Percentiles rank a stretch among this genome's conserved stretches.
Conservation (phyloP, 495 filamentous ascomycete species). For the Penicillium riverlandense region DNA sequence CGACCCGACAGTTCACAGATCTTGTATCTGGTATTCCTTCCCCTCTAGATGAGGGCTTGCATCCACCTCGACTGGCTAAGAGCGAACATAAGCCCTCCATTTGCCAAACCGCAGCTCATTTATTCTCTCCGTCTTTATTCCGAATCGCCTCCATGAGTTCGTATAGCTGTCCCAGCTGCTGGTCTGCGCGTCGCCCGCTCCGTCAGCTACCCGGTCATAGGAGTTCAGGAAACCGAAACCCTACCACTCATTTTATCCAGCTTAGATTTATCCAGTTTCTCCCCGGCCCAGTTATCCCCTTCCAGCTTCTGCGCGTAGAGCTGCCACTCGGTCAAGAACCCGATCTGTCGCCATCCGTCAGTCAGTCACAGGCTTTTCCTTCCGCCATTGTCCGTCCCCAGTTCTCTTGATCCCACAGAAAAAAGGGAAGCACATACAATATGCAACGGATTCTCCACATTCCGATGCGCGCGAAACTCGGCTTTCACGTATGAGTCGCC, state of each 20-base stretch:
- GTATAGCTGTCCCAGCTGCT: constrained; percentile 89
- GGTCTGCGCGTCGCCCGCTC: constrained; percentile 46
- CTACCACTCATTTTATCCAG: constrained; percentile 92
- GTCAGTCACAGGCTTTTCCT: constrained; percentile 6
- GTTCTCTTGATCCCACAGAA: not conserved
- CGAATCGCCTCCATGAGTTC: constrained; percentile 86
- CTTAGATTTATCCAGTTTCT: constrained; percentile 68
- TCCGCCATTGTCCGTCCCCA: not conserved
- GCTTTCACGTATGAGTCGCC: constrained; percentile 88
- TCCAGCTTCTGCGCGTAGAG: constrained; percentile 86
- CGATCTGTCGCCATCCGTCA: constrained; percentile 53
- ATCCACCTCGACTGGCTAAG: not conserved
- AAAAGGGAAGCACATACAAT: constrained; percentile 51
- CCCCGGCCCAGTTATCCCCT: constrained; percentile 72
- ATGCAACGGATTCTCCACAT: constrained; percentile 85
- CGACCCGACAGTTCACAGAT: not conserved
- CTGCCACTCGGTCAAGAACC: constrained; percentile 96
- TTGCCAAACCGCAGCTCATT: constrained; percentile 1
- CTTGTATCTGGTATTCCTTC: not conserved
- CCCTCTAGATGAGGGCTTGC: not conserved
- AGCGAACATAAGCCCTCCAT: too few relatives aligned
- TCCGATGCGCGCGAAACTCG: constrained; percentile 78
- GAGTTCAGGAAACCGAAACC: constrained; percentile 19
- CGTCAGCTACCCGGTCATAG: constrained; percentile 3
- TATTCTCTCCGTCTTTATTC: constrained; percentile 25